A percentile compares a stretch with the other conserved stretches of the same genome.
Evolutionary conservation across 2,329 filamentous ascomycete species (phyloP).

Genomic region (Arachnopeziza araneosa): DNA sequence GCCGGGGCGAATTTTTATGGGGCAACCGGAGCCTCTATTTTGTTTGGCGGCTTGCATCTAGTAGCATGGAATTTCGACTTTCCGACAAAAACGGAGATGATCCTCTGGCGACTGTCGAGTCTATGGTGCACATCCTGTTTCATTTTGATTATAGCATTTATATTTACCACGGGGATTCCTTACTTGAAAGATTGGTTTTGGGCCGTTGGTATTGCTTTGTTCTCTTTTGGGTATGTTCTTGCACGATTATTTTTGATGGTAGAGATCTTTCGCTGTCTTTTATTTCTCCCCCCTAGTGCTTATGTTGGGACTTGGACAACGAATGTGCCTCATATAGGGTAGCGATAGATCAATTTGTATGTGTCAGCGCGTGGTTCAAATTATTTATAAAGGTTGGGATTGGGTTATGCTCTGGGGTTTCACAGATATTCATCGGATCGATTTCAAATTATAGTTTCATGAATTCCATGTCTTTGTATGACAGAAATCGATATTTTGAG

Average conservation of each 20-base stretch:
- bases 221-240: background rate
- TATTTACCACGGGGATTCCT: background rate
- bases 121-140: background rate
- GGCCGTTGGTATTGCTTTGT: background rate
- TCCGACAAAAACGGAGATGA: background rate
- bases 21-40: background rate
- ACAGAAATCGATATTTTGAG: too few species aligned
- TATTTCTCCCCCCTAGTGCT: conserved; percentile 7
- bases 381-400: too few species aligned
- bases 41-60: background rate
- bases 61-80: background rate
- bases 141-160: background rate
- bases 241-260: conserved; percentile 6
- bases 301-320: conserved; percentile 7
- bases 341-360: background rate
- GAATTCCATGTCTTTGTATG: too few species aligned
- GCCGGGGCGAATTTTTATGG: background rate
- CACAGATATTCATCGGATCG: too few species aligned
- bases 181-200: background rate
- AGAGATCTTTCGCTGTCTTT: conserved; percentile 6
- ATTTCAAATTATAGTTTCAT: too few species aligned
- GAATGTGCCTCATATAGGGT: conserved; percentile 4
- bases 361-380: too few species aligned
- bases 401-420: too few species aligned
- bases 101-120: background rate